These are phyloP conservation scores for Leishmania martiniquensis DNA, from an alignment of 208 protist species.

Conservation along the genomic window DNA sequence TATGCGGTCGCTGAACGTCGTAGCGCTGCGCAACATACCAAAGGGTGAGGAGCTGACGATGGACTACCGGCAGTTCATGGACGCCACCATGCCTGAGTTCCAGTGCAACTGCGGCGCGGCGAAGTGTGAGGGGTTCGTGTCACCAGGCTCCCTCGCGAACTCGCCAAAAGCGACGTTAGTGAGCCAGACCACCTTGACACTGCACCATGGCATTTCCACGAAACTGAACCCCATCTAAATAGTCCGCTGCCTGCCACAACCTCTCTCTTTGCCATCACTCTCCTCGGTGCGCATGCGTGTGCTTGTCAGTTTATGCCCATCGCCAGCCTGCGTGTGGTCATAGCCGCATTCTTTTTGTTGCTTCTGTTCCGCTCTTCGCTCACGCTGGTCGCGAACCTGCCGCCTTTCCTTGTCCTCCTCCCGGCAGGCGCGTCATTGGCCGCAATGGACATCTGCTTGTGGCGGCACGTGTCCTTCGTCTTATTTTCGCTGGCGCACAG, in stretches of 20 bases:
- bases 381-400: neutral
- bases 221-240: slow-evolving; percentile 23
- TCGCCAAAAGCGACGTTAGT: slow-evolving; percentile 18
- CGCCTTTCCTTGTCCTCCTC: neutral
- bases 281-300: neutral
- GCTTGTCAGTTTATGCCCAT: too few relatives aligned
- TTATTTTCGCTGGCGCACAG: too few relatives aligned
- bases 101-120: slow-evolving; percentile 62
- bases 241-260: too few relatives aligned
- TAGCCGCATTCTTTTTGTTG: neutral
- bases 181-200: neutral
- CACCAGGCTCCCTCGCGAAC: slow-evolving; percentile 37
- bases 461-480: too few relatives aligned
- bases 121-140: slow-evolving; percentile 56
- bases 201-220: slow-evolving; percentile 14
- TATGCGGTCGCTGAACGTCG: slow-evolving; percentile 68
- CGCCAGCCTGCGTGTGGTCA: neutral
- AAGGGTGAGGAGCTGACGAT: slow-evolving; percentile 89
- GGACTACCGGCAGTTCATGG: slow-evolving; percentile 89
- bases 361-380: neutral
- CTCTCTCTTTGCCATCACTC: too few relatives aligned
- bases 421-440: too few relatives aligned
- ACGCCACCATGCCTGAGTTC: slow-evolving; percentile 77
- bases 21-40: slow-evolving; percentile 71
- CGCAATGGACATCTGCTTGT: neutral